Evolutionary conservation across 2,329 filamentous ascomycete genomes (phyloP).

Genomic region (Simplicillium aogashimaense): DNA sequence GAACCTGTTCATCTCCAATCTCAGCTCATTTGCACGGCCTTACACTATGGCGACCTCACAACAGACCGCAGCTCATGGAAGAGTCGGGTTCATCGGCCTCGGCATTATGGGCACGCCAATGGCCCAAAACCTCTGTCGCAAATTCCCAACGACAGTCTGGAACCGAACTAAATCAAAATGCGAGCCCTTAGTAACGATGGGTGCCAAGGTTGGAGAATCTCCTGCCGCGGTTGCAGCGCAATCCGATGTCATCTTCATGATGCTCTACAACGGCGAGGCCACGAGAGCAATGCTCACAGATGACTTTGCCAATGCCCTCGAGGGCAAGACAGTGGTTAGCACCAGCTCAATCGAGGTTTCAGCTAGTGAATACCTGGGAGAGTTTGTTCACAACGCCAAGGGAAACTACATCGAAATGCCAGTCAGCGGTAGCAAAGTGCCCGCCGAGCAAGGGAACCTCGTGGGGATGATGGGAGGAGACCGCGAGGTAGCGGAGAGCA

Average conservation of each 20-base stretch:
- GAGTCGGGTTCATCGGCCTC: conserved; percentile 19
- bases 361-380: conserved; percentile 13
- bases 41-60: too few relatives aligned
- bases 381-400: conserved; percentile 12
- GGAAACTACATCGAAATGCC: conserved; percentile 23
- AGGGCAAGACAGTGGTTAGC: conserved; percentile 21
- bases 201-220: conserved; percentile 13
- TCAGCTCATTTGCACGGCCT: too few relatives aligned
- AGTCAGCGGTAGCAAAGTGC: conserved; percentile 22
- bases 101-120: conserved; percentile 22
- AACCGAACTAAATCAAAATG: conserved; percentile 19
- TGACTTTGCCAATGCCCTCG: conserved; percentile 13
- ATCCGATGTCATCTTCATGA: conserved; percentile 19
- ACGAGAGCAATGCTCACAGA: conserved; percentile 13
- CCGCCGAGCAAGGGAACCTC: conserved; percentile 20
- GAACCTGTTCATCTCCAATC: too few relatives aligned
- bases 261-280: conserved; percentile 18
- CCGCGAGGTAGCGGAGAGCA: conserved; percentile 11
- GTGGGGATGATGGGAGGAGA: conserved; percentile 23
- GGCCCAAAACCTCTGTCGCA: conserved; percentile 18
- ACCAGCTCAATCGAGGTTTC: conserved; percentile 18
- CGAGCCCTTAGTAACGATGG: conserved; percentile 9
- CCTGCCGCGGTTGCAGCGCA: conserved; percentile 14
- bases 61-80: not conserved
- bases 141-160: conserved; percentile 18